Percentiles rank a stretch among this genome's conserved stretches.
Evolutionary conservation across 2,329 filamentous ascomycete species (phyloP).

Genomic region (Dothideomycetes sp.): DNA sequence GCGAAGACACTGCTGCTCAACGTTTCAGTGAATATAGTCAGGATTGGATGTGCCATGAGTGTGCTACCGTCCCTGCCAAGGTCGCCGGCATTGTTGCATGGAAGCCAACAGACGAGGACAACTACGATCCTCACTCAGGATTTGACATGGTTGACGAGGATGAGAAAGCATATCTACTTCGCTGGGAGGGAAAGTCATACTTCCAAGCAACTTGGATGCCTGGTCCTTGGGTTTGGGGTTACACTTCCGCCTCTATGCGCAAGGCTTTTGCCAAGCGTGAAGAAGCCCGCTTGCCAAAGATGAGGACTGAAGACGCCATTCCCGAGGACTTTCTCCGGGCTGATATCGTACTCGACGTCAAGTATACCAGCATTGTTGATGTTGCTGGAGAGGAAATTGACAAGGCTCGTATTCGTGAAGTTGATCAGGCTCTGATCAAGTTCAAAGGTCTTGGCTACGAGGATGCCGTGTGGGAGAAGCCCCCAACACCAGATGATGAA

Average conservation of each 20-base stretch:
- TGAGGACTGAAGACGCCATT: constrained; percentile 66
- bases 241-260: constrained; percentile 52
- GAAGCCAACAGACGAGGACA: constrained; percentile 56
- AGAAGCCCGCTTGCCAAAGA: constrained; percentile 50
- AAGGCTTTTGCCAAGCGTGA: constrained; percentile 66
- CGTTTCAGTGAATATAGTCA: constrained; percentile 62
- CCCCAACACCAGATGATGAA: constrained; percentile 54
- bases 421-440: constrained; percentile 71
- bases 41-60: constrained; percentile 74
- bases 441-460: constrained; percentile 89
- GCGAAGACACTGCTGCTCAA: constrained; percentile 43
- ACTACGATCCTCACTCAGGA: constrained; percentile 41
- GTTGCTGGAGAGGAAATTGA: constrained; percentile 57
- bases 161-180: constrained; percentile 84
- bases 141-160: constrained; percentile 55
- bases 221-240: constrained; percentile 78
- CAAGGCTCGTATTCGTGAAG: constrained; percentile 57
- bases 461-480: constrained; percentile 79
- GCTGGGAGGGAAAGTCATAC: constrained; percentile 75
- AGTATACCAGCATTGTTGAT: constrained; percentile 50
- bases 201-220: constrained; percentile 77
- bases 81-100: constrained; percentile 77
- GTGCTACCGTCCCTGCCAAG: constrained; percentile 52
- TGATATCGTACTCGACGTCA: constrained; percentile 81
- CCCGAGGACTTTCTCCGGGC: constrained; percentile 76